These are phyloP conservation scores for Vitis hybrid DNA, from an alignment of 177 flowering plant species.

Conservation along the genomic window DNA sequence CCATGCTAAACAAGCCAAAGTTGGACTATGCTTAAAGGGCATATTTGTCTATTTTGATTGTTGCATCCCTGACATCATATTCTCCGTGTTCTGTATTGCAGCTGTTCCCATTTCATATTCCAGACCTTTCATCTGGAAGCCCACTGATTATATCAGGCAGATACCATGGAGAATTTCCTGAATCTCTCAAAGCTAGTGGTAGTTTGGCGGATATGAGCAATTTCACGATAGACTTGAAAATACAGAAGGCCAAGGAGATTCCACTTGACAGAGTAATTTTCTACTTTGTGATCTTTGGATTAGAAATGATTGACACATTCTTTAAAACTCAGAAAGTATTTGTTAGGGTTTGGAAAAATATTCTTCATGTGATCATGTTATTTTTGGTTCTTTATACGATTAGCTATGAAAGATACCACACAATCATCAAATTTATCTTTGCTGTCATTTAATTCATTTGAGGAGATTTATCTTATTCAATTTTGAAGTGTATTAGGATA, in stretches of 20 bases:
- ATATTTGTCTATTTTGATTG: not conserved
- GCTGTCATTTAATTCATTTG: no score
- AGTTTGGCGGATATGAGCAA: conserved; percentile 47
- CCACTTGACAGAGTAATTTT: conserved; percentile 59
- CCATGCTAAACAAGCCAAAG: not conserved
- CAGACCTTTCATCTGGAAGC: conserved; percentile 56
- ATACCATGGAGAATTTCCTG: conserved; percentile 61
- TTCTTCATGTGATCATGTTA: not conserved
- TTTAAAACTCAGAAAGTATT: not conserved
- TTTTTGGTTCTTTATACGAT: not conserved
- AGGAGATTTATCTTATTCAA: no score
- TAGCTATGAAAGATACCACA: no score
- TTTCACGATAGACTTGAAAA: conserved; percentile 49
- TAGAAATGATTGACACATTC: not conserved
- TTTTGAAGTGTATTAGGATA: no score
- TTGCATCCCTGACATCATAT: conserved; percentile 5
- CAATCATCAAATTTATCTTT: no score
- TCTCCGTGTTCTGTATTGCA: conserved; percentile 22
- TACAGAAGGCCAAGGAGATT: conserved; percentile 45
- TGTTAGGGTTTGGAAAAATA: not conserved
- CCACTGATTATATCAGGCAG: conserved; percentile 69
- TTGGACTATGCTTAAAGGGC: not conserved
- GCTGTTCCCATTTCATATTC: conserved; percentile 44
- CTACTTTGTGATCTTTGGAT: not conserved
- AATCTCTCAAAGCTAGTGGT: conserved; percentile 45